Base-by-base conservation (phyloP, 345 rosid genomes). In the Bruguiera parviflora region DNA sequence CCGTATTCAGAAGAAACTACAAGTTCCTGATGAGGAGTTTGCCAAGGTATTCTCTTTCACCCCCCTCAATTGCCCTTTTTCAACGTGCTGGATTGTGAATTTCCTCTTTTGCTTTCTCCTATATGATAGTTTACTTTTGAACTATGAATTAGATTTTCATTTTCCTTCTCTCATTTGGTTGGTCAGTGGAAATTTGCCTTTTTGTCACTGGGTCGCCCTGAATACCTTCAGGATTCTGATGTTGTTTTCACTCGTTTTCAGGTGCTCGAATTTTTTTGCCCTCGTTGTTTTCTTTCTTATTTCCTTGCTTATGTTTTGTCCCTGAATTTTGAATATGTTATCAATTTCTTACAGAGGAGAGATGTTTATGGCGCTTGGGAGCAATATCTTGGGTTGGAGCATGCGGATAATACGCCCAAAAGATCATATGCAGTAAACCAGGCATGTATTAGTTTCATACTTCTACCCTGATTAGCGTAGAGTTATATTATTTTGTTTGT, bases 371-470 rank as follows among this genome's bases (percentile, higher is more conserved):
- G 99, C 65, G 94, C 96, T 61, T 92, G 92, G 94, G 97, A 92
- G 87, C 96, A 92, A 79, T 92, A 95, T 66, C 98, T 95, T 8
- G 98, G 99, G 49, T 80, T 95, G 82, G 99, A 95, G 81, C 99
- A 95, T 65, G 55, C 90, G 35, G 98, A 90, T 79, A 95, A 81
- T 65, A 64, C 83, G 51, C 98, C 97, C 57, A 90, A 86, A 76
- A 84, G 94, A 72, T 82, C 96, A 46, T 81, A 87, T 76, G 73
- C 89, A 1, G 85, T 89, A 68, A 88, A 86, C 79, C 98, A 92
- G 94, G 99, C 88, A 31, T 28, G 75, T 60, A 10, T 53, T 28
- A n/a, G 52, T 33, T 27, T 65, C 51, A 4, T 29, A 6, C 53
- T 47, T 24, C 8, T 64, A 0, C 18, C 49, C 15, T 2, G 47